A percentile compares a stretch with the other conserved stretches of the same genome.
These are phyloP conservation scores for Trifolium fragiferum DNA, from an alignment of 306 rosid genomes.

Conservation along the genomic window DNA sequence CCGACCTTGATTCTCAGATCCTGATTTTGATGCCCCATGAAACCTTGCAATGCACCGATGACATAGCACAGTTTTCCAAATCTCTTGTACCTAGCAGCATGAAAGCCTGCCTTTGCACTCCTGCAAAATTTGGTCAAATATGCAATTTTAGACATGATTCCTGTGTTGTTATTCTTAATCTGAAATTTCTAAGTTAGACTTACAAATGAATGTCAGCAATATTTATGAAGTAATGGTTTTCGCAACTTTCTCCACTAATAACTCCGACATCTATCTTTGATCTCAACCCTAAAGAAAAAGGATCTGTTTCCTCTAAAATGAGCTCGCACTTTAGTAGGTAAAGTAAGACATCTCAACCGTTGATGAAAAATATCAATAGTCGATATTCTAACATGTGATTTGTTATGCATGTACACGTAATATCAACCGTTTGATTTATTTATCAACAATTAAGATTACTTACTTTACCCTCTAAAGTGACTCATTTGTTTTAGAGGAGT, in stretches of 20 bases:
- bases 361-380: conserved; percentile 22
- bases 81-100: conserved; percentile 82
- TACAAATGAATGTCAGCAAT: conserved; percentile 97
- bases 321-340: conserved; percentile 24
- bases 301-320: conserved; percentile 4
- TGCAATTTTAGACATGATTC: conserved; percentile 36
- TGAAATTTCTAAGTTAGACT: conserved; percentile 55
- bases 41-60: conserved; percentile 90
- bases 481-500: conserved; percentile 3
- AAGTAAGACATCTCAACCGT: conserved; percentile 25
- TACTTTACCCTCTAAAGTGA: conserved; percentile 25
- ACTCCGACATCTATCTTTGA: conserved; percentile 78
- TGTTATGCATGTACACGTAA: neutral
- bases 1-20: conserved; percentile 83
- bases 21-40: conserved; percentile 82
- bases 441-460: conserved; percentile 17
- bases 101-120: conserved; percentile 96
- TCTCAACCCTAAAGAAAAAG: conserved; percentile 68
- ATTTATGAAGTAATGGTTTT: conserved; percentile 78
- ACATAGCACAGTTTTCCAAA: conserved; percentile 90
- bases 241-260: conserved; percentile 61
- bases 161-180: conserved; percentile 20
- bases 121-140: conserved; percentile 50
- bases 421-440: conserved; percentile 16
- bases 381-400: conserved; percentile 8